These are phyloP conservation scores for Trichoderma polysporum DNA, from an alignment of 2,329 filamentous ascomycete genomes.

Conservation along the genomic window DNA sequence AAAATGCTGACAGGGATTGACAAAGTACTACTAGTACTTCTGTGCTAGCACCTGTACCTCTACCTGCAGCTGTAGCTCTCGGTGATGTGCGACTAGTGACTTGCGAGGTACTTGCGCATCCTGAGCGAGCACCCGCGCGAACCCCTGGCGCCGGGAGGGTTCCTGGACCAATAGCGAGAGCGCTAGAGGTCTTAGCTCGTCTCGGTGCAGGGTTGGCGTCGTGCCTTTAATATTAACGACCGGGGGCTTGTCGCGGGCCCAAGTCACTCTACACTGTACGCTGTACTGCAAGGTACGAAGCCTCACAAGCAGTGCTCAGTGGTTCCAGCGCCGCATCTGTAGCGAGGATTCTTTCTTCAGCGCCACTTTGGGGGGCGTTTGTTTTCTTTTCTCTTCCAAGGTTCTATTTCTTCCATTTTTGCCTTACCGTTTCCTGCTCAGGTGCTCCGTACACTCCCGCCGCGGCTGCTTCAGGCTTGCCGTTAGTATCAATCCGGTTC, in stretches of 20 bases:
- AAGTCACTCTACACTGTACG: background rate
- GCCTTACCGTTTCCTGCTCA: background rate
- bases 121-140: background rate
- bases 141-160: conserved; percentile 18
- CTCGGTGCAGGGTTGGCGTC: conserved; percentile 29
- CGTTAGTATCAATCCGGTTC: background rate
- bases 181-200: conserved; percentile 28
- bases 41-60: too few relatives aligned
- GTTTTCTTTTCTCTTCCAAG: background rate
- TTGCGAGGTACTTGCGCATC: background rate
- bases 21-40: too few relatives aligned
- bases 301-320: too few relatives aligned
- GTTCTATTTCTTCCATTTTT: background rate
- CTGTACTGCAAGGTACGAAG: background rate
- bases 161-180: conserved; percentile 26
- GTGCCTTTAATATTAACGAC: conserved; percentile 30
- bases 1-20: background rate
- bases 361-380: background rate
- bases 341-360: background rate
- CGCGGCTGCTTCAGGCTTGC: conserved; percentile 14
- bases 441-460: background rate
- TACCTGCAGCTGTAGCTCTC: background rate
- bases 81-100: conserved; percentile 6
- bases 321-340: too few relatives aligned
- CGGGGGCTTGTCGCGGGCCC: background rate